Conservation (phyloP, 345 rosid species). For the Populus ilicifolia region DNA sequence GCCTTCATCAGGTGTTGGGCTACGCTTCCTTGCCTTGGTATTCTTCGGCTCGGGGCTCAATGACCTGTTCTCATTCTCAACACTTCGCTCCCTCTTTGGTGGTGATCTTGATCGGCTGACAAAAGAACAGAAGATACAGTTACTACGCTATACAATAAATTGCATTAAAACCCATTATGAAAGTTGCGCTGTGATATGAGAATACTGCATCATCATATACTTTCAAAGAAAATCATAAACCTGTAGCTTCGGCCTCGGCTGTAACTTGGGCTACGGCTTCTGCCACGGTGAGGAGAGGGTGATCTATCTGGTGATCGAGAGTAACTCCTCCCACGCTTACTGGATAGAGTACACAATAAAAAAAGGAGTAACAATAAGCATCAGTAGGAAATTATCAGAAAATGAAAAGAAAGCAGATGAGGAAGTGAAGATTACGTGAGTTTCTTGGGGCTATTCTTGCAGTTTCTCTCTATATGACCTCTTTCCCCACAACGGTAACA, state of each 20-base stretch:
- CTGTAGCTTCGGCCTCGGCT: constrained; percentile 85
- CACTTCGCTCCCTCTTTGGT: constrained; percentile 52
- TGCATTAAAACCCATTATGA: background rate
- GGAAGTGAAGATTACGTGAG: constrained; percentile 33
- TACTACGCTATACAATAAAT: background rate
- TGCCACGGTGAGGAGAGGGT: constrained; percentile 64
- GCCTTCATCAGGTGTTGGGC: constrained; percentile 47
- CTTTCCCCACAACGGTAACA: constrained; percentile 96
- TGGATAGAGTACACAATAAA: background rate
- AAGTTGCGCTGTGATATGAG: background rate
- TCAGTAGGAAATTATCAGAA: background rate
- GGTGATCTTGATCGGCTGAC: constrained; percentile 72
- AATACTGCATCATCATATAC: background rate
- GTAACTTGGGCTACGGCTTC: constrained; percentile 84
- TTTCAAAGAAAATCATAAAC: constrained; percentile 17
- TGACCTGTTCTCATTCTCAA: constrained; percentile 35
- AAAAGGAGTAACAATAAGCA: background rate
- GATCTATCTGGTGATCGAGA: constrained; percentile 61
- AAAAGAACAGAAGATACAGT: background rate
- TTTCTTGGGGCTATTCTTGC: constrained; percentile 89
- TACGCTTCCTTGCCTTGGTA: constrained; percentile 53
- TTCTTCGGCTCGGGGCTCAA: constrained; percentile 28
- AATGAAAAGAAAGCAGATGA: background rate
- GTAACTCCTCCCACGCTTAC: constrained; percentile 56
- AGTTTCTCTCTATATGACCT: constrained; percentile 90